phyloP scores from a whole-genome alignment of 768 basidiomycete genomes.

The Termitomyces bulborhizus region DNA sequence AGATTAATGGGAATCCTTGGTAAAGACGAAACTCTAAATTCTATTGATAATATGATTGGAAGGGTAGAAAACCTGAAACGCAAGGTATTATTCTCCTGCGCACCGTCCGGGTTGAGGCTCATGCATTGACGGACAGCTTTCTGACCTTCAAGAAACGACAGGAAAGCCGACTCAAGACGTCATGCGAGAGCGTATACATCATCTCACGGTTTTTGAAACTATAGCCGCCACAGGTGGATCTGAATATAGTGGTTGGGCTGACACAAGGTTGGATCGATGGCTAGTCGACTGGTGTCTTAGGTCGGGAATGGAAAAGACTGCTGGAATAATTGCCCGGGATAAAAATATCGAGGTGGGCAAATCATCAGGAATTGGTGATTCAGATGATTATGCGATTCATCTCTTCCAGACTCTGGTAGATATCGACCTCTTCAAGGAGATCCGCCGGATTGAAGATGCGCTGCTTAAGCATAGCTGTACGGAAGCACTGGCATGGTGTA shows the following conservation, averaged over 20 bases:
- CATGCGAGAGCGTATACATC: constrained; percentile 68
- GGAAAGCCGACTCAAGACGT: constrained; percentile 64
- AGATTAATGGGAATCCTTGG: constrained; percentile 30
- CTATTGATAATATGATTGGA: constrained; percentile 71
- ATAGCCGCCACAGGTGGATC: constrained; percentile 44
- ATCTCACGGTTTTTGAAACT: constrained; percentile 59
- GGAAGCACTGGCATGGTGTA: constrained; percentile 93
- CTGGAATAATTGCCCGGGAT: constrained; percentile 68
- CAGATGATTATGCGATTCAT: background rate
- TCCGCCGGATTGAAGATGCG: constrained; percentile 79
- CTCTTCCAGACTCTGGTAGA: constrained; percentile 71
- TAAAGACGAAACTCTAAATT: constrained; percentile 47
- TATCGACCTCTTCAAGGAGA: constrained; percentile 86
- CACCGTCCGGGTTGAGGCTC: background rate
- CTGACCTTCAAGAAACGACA: constrained; percentile 39
- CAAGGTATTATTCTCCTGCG: constrained; percentile 53
- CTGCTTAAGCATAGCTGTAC: constrained; percentile 70
- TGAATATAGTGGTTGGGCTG: constrained; percentile 72
- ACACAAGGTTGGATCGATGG: constrained; percentile 80
- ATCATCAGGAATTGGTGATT: background rate
- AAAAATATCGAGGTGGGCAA: constrained; percentile 69
- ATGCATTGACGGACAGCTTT: constrained; percentile 25
- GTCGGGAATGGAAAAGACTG: constrained; percentile 71
- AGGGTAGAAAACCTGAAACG: constrained; percentile 77
- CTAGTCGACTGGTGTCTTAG: constrained; percentile 90